Conservation (phyloP, 2,329 filamentous ascomycete genomes). For the Furcasterigmium sp. region DNA sequence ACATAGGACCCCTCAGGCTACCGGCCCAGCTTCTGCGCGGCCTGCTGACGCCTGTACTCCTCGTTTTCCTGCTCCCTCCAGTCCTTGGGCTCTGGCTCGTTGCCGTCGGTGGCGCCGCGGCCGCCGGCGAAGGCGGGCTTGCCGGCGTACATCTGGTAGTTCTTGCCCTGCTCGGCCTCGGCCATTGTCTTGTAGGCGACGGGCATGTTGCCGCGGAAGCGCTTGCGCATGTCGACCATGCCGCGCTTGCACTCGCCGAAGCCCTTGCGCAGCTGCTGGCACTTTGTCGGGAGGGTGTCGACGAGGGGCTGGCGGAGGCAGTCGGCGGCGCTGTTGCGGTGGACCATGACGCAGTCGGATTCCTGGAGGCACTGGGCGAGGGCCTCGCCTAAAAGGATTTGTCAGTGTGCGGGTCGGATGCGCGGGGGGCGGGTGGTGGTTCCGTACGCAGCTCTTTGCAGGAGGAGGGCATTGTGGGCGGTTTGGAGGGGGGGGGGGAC, state of each 20-base stretch:
- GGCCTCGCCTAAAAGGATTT: conserved; percentile 67
- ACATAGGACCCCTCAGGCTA: conserved; percentile 2
- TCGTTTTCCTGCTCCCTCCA: conserved; percentile 64
- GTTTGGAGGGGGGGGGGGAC: conserved; percentile 1
- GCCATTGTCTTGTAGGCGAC: conserved; percentile 60
- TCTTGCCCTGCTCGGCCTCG: conserved; percentile 53
- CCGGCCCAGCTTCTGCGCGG: conserved; percentile 17
- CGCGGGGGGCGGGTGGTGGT: conserved; percentile 5
- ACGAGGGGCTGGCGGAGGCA: conserved; percentile 80
- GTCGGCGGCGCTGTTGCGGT: conserved; percentile 80
- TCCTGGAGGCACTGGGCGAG: conserved; percentile 93
- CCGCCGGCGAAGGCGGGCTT: conserved; percentile 61
- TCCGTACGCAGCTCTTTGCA: conserved; percentile 91
- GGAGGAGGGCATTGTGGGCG: conserved; percentile 75
- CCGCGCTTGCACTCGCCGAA: conserved; percentile 95
- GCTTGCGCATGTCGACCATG: conserved; percentile 97
- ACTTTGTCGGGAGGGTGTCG: conserved; percentile 78
- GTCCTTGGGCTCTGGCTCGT: conserved; percentile 56
- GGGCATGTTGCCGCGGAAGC: conserved; percentile 90
- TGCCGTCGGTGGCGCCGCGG: conserved; percentile 62
- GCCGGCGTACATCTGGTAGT: conserved; percentile 75
- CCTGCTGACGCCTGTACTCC: conserved; percentile 41
- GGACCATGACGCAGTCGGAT: conserved; percentile 92
- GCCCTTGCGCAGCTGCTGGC: conserved; percentile 88
- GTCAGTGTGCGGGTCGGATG: conserved; percentile 1